phyloP scores from a whole-genome alignment of 2,329 filamentous ascomycete genomes.

The Aspergillus tubingensis region DNA sequence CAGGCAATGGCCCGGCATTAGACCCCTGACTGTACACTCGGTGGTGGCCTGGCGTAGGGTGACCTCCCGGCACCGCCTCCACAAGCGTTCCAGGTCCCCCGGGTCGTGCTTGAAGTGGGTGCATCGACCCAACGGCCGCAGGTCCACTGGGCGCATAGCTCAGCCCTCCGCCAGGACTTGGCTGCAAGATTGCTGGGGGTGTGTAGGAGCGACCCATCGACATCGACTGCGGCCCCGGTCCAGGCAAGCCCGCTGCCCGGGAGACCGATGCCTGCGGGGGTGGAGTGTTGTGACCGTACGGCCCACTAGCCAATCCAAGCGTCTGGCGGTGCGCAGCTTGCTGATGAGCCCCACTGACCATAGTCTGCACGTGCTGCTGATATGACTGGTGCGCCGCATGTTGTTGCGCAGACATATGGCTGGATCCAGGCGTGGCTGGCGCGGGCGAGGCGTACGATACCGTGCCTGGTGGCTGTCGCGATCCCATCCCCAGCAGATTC shows the following conservation, averaged over 20 bases:
- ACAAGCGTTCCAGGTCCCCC: slow-evolving; percentile 26
- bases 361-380: slow-evolving; percentile 42
- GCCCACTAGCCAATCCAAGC: slow-evolving; percentile 30
- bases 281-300: slow-evolving; percentile 39
- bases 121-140: slow-evolving; percentile 25
- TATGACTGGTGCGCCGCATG: slow-evolving; percentile 32
- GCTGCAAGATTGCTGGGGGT: slow-evolving; percentile 39
- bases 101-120: slow-evolving; percentile 32
- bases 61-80: slow-evolving; percentile 25
- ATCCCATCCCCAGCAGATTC: slow-evolving; percentile 30
- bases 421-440: slow-evolving; percentile 25
- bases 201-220: slow-evolving; percentile 42
- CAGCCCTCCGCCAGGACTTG: slow-evolving; percentile 30
- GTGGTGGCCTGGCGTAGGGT: slow-evolving; percentile 30
- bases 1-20: slow-evolving; percentile 29
- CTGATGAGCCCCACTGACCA: slow-evolving; percentile 41
- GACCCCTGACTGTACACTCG: slow-evolving; percentile 43
- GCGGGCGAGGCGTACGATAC: slow-evolving; percentile 31
- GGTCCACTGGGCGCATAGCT: slow-evolving; percentile 32
- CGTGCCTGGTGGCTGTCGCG: slow-evolving; percentile 30
- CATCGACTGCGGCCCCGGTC: slow-evolving; percentile 28
- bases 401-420: slow-evolving; percentile 24
- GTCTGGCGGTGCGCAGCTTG: slow-evolving; percentile 36
- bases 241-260: slow-evolving; percentile 26
- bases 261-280: slow-evolving; percentile 33